Evolutionary conservation across 169 alveolate species (phyloP).

Genomic region (Babesia caballi): DNA sequence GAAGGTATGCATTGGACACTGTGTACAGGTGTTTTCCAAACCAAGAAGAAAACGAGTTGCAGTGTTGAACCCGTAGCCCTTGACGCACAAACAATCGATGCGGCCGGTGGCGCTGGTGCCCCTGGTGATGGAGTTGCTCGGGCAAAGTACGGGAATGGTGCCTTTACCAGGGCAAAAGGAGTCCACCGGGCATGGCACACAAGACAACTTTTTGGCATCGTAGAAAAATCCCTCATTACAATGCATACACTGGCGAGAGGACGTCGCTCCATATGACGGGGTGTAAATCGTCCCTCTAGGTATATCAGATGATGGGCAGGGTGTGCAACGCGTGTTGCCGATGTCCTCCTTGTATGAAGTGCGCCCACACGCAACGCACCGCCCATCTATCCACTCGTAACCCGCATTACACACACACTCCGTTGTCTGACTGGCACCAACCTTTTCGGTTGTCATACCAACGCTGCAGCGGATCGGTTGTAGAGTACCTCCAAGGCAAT

Average conservation of each 20-base stretch:
- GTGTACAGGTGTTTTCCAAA: constrained; percentile 13
- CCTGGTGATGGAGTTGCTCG: constrained; percentile 45
- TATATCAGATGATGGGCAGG: constrained; percentile 21
- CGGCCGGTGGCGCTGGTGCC: constrained; percentile 16
- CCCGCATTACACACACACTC: constrained; percentile 76
- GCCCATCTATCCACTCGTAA: constrained; percentile 63
- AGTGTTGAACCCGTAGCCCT: constrained; percentile 36
- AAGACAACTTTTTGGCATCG: constrained; percentile 45
- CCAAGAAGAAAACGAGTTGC: background rate
- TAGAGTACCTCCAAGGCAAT: constrained; percentile 31
- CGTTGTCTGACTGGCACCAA: background rate
- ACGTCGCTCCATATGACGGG: constrained; percentile 43
- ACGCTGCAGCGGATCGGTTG: constrained; percentile 27
- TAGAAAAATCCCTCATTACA: constrained; percentile 69
- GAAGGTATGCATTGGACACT: constrained; percentile 54
- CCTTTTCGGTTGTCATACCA: constrained; percentile 44
- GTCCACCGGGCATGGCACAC: constrained; percentile 65
- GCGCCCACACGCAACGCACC: constrained; percentile 29
- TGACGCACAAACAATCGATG: constrained; percentile 49
- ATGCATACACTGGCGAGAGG: constrained; percentile 53
- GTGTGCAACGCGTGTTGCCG: constrained; percentile 46
- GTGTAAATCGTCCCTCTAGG: constrained; percentile 43
- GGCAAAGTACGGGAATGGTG: constrained; percentile 62
- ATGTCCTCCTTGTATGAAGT: constrained; percentile 40
- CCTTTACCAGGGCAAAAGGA: constrained; percentile 71